phyloP scores from a whole-genome alignment of 441 rosid genomes.

The Oxalis stricta region DNA sequence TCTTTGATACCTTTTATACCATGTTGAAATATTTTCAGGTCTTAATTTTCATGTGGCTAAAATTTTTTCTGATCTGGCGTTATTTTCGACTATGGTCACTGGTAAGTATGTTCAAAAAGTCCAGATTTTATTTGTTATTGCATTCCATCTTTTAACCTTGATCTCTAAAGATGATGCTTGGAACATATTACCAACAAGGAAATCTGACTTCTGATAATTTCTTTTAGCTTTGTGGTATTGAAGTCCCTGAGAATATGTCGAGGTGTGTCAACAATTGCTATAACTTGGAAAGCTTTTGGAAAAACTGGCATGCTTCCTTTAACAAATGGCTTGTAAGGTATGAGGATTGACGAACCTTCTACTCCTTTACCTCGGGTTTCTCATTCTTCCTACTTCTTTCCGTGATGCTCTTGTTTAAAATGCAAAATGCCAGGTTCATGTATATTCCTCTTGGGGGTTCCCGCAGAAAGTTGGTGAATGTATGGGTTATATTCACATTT shows the following conservation, averaged over 20 bases:
- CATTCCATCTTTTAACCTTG: too few relatives aligned
- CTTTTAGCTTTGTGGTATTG: slow-evolving; percentile 71
- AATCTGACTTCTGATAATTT: background rate
- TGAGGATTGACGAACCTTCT: too few relatives aligned
- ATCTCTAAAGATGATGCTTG: too few relatives aligned
- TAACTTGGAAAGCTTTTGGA: slow-evolving; percentile 85
- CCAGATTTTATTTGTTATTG: background rate
- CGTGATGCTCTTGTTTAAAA: slow-evolving; percentile 4
- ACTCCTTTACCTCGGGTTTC: slow-evolving; percentile 7
- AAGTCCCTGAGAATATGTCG: slow-evolving; percentile 88
- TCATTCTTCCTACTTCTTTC: background rate
- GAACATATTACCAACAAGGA: too few relatives aligned
- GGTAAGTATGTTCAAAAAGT: too few relatives aligned
- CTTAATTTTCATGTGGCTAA: slow-evolving; percentile 94
- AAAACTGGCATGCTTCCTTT: slow-evolving; percentile 96
- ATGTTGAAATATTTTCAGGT: slow-evolving; percentile 30
- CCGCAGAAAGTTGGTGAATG: slow-evolving; percentile 58
- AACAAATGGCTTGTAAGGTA: slow-evolving; percentile 99
- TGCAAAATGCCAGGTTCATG: slow-evolving; percentile 47
- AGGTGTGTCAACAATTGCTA: slow-evolving; percentile 85
- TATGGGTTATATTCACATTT: slow-evolving; percentile 90
- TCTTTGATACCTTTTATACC: background rate
- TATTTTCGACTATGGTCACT: slow-evolving; percentile 91
- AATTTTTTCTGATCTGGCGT: slow-evolving; percentile 91
- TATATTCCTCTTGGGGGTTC: slow-evolving; percentile 95